Base-by-base conservation (phyloP, 768 basidiomycete species). In the Rhizopogon sp. region DNA sequence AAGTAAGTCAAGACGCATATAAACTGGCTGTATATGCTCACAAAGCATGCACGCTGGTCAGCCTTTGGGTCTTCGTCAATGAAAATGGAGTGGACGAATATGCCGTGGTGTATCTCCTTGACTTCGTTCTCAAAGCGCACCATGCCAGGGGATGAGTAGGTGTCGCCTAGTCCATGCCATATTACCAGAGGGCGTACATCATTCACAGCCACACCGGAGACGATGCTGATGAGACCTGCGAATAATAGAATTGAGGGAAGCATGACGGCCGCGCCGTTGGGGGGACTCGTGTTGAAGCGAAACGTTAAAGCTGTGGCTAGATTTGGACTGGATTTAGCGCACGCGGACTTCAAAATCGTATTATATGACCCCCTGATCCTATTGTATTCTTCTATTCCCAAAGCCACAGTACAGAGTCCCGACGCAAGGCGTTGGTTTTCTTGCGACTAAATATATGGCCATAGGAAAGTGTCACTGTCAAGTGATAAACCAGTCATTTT, bases 91-190 rank as follows among this genome's bases (percentile, higher is more conserved):
- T 93, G 88, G 13, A 91, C 71, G 64, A 87, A 92, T 43, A 93
- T 86, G 29, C 85, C 87, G 5, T 82, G 84, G 66, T 92, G 81
- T 13, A 87, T 75, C 0, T 78, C 70, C 64, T 82, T 76, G 62
- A 93, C 78, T 49, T 76, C 66, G 13, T 71, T 66, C 53, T 77
- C 75, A 60, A 92, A 88, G 58, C 85, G 73, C 42, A 83, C 69
- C 76, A 93, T 89, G 13, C 88, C 91, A 0, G 82, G 71, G 1
- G 91, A 87, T 47, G 78, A 74, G 60, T 90, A 81, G 2, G 85
- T 81, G 70, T 93, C 92, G n/a, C 90, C 88, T 77, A 90, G 64
- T 35, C 88, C 88, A 68, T 90, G 88, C 88, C 88, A 90, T 50
- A 90, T 68, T 29, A 90, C 87, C 17, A 90, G 74, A 7, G 87